These are phyloP conservation scores for Alternaria atra DNA, from an alignment of 2,329 filamentous ascomycete species.

Conservation along the genomic window DNA sequence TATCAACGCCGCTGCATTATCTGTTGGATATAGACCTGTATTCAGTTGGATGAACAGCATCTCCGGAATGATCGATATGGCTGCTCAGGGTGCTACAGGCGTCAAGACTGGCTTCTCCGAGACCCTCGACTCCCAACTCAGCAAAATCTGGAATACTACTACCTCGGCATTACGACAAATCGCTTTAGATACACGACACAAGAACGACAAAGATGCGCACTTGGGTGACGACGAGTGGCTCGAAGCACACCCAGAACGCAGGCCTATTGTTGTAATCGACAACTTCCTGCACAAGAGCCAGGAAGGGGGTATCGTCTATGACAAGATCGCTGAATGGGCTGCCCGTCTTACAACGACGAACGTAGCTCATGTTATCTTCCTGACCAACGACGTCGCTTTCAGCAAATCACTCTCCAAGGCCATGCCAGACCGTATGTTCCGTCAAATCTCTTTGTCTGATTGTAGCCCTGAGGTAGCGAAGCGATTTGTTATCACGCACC, in stretches of 20 bases:
- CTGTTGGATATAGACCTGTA: conserved; percentile 90
- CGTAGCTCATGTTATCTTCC: conserved; percentile 91
- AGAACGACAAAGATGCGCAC: conserved; percentile 75
- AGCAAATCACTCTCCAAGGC: conserved; percentile 87
- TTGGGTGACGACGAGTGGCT: conserved; percentile 86
- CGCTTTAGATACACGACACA: conserved; percentile 73
- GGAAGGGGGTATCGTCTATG: conserved; percentile 59
- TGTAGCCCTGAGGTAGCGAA: conserved; percentile 85
- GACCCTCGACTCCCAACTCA: conserved; percentile 86
- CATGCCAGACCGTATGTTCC: conserved; percentile 89
- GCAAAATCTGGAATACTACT: conserved; percentile 88
- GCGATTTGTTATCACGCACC: conserved; percentile 84
- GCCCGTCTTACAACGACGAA: conserved; percentile 85
- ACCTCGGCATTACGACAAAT: conserved; percentile 80
- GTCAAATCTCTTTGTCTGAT: conserved; percentile 84
- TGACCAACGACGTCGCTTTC: conserved; percentile 89
- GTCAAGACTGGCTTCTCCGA: conserved; percentile 95
- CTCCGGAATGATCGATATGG: conserved; percentile 89
- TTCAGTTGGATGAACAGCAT: conserved; percentile 98
- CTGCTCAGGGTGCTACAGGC: conserved; percentile 91
- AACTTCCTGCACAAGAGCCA: conserved; percentile 84
- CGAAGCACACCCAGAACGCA: conserved; percentile 83
- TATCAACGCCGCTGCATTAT: conserved; percentile 79
- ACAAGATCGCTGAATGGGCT: conserved; percentile 79
- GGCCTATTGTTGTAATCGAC: conserved; percentile 87